Conservation (phyloP, 1,284 basidiomycete genomes). For the Ceratobasidium sp. region DNA sequence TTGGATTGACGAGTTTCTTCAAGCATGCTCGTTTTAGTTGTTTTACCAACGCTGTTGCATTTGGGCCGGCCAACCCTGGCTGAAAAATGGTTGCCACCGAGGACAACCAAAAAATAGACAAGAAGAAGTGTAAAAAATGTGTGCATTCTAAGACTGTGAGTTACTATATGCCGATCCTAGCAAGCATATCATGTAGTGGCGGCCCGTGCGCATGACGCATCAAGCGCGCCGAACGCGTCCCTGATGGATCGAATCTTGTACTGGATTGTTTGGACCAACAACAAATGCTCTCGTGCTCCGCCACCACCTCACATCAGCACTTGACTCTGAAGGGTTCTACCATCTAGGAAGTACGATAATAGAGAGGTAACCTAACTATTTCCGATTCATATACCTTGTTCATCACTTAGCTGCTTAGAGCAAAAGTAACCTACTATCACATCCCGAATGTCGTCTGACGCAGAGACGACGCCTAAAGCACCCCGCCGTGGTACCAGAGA, state of each 20-base stretch:
- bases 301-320: constrained; percentile 30
- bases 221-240: constrained; percentile 40
- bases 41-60: too few relatives aligned
- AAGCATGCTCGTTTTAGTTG: too few relatives aligned
- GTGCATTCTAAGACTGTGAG: too few relatives aligned
- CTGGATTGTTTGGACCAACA: constrained; percentile 44
- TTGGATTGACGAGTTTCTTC: too few relatives aligned
- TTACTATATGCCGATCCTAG: too few relatives aligned
- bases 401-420: neutral
- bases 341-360: neutral
- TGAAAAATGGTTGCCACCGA: too few relatives aligned
- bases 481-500: constrained; percentile 38
- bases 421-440: constrained; percentile 3
- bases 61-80: too few relatives aligned
- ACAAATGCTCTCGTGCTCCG: constrained; percentile 39
- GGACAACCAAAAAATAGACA: too few relatives aligned
- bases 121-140: too few relatives aligned
- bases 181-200: neutral
- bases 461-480: constrained; percentile 40
- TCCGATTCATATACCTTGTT: neutral
- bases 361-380: constrained; percentile 13
- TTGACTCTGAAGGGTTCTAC: neutral
- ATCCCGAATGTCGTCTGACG: constrained; percentile 37
- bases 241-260: constrained; percentile 41
- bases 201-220: constrained; percentile 21